Base-by-base conservation (phyloP, 441 rosid genomes). In the Populus trichocarpa region DNA sequence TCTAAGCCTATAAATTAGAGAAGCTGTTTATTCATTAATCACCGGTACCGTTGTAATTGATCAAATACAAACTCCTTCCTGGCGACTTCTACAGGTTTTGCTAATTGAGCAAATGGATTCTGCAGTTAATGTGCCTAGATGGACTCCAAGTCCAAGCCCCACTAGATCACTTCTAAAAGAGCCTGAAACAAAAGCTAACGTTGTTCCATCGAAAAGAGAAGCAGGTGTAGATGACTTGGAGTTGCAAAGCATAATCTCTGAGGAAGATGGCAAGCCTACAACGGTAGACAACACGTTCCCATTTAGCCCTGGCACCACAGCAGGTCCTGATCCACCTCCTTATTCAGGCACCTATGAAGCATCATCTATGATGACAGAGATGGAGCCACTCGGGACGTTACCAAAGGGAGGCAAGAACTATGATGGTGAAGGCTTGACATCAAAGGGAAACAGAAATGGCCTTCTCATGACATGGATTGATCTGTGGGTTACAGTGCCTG, bases 381-480 rank as follows among this genome's bases (percentile, higher is more conserved):
- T 64, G 82, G 79, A 59, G 13, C n/a, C 71, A 18, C 7, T 61
- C 9, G 76, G 57, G 2, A 16, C 28, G 3, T 42, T 42, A 3
- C 50, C 65, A 1, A 40, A 33, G 4, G 67, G 40, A 16, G 36
- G 35, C 13, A 22, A 22, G 26, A 5, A 28, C 22, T 5, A 16
- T 12, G 11, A 12, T 20, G 53, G 5, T 6, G 63, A 33, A 2
- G 1, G 40, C 18, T 16, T 13, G 64, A 8, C 33, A 77, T 32
- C 23, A 38, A 18, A n/a, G 8, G 53, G 69, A 8, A 10, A 38
- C 16, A 25, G 42, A 11, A 35, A 13, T 33, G 84, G 80, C 3
- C 7, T 88, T 75, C 78, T 69, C 78, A 22, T 88, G 78, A 86
- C 88, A 4, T 85, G 91, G 89, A 81, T 70, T 57, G 86, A 84